phyloP scores from a whole-genome alignment of 345 rosid genomes.

The Lagerstroemia speciosa region DNA sequence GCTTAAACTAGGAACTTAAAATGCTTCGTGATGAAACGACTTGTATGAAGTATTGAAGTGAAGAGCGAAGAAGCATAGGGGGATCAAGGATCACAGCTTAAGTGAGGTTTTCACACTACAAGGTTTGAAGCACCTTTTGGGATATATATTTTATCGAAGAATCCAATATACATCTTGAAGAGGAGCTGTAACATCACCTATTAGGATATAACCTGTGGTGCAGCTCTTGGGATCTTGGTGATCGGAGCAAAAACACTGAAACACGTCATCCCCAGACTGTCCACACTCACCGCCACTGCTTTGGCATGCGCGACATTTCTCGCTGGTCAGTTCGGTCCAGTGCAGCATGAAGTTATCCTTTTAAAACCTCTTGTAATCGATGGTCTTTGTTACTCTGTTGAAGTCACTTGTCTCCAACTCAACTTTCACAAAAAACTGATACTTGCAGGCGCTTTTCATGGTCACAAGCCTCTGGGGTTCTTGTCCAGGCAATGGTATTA shows the following conservation, averaged over 20 bases:
- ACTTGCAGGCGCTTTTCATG: not conserved
- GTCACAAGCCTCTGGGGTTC: not conserved
- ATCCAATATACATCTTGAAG: no score
- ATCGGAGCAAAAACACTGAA: slow-evolving; percentile 21
- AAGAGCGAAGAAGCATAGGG: no score
- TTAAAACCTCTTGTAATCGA: not conserved
- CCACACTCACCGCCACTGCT: slow-evolving; percentile 27
- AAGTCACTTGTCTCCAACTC: not conserved
- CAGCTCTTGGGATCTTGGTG: slow-evolving; percentile 13
- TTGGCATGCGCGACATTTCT: slow-evolving; percentile 12
- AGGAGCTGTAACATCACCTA: no score
- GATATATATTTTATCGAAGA: no score
- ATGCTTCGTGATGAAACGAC: no score
- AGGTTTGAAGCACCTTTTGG: no score
- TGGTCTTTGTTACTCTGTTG: not conserved
- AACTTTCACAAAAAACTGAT: not conserved
- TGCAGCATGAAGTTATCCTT: slow-evolving; percentile 10
- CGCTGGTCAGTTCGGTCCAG: slow-evolving; percentile 10
- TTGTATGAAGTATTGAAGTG: no score
- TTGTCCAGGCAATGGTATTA: not conserved
- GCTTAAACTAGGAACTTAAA: no score
- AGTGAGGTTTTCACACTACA: no score
- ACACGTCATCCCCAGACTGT: slow-evolving; percentile 2
- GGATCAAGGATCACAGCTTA: no score
- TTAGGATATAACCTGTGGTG: slow-evolving; percentile 13